Conservation (phyloP, 345 rosid species). For the Salix dunnii region DNA sequence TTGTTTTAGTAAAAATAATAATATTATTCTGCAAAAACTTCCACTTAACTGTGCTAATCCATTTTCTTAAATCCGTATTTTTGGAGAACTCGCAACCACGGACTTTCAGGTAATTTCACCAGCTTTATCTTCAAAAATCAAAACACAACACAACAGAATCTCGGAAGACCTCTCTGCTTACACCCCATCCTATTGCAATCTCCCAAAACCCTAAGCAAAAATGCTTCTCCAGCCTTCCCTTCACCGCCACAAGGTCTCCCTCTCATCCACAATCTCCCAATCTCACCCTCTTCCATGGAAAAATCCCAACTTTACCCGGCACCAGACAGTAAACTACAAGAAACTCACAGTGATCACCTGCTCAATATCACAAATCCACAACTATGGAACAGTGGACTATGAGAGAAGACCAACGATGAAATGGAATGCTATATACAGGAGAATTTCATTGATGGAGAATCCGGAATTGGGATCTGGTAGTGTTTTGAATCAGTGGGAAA, state of each 20-base stretch:
- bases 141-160: too few relatives aligned
- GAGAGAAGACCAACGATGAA: conserved; percentile 68
- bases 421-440: conserved; percentile 79
- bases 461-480: conserved; percentile 70
- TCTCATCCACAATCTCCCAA: conserved; percentile 45
- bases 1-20: too few relatives aligned
- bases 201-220: neutral
- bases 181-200: neutral
- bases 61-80: neutral
- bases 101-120: conserved; percentile 5
- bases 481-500: conserved; percentile 71
- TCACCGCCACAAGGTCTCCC: conserved; percentile 36
- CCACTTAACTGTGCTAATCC: too few relatives aligned
- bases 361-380: conserved; percentile 62
- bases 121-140: conserved; percentile 14
- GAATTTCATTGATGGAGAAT: conserved; percentile 66
- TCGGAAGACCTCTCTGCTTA: neutral
- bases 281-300: conserved; percentile 33
- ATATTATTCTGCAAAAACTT: too few relatives aligned
- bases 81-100: neutral
- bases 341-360: conserved; percentile 36
- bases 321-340: conserved; percentile 8
- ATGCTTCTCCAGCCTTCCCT: conserved; percentile 61
- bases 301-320: conserved; percentile 20
- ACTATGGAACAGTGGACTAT: conserved; percentile 67